A percentile compares a stretch with the other conserved stretches of the same genome.
phyloP scores from a whole-genome alignment of 2,329 filamentous ascomycete genomes.

The Xylariaceae sp. region DNA sequence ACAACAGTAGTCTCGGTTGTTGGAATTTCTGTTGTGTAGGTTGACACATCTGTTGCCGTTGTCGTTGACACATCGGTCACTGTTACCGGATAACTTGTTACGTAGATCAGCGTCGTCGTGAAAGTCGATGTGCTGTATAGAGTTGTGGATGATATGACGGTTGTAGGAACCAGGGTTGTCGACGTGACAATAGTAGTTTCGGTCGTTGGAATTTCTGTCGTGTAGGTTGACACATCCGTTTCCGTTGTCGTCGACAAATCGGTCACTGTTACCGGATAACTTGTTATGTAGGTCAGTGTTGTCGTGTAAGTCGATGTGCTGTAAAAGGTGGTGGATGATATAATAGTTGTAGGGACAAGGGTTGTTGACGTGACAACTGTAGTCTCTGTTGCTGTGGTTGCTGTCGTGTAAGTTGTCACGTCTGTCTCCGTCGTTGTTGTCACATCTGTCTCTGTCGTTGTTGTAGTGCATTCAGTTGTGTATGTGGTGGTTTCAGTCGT shows the following conservation, averaged over 20 bases:
- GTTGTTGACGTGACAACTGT: conserved; percentile 2
- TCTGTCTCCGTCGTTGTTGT: conserved; percentile 2
- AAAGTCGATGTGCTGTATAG: not conserved
- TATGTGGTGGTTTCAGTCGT: not conserved
- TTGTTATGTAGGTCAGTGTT: not conserved
- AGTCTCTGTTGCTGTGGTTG: not conserved
- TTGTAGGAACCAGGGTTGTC: not conserved
- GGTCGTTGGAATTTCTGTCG: not conserved
- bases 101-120: not conserved
- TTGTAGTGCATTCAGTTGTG: not conserved
- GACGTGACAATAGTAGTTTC: conserved; percentile 8
- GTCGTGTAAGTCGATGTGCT: not conserved
- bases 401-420: not conserved
- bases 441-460: not conserved
- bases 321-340: not conserved
- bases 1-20: conserved; percentile 7
- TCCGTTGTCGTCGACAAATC: conserved; percentile 1
- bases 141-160: not conserved
- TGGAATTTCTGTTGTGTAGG: not conserved
- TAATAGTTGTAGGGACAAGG: not conserved
- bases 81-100: not conserved
- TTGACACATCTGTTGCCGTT: not conserved
- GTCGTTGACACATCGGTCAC: not conserved
- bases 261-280: conserved; percentile 1
- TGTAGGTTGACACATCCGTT: not conserved